phyloP scores from a whole-genome alignment of 108 stramenopile genomes.

The Stephanodiscus triporus region DNA sequence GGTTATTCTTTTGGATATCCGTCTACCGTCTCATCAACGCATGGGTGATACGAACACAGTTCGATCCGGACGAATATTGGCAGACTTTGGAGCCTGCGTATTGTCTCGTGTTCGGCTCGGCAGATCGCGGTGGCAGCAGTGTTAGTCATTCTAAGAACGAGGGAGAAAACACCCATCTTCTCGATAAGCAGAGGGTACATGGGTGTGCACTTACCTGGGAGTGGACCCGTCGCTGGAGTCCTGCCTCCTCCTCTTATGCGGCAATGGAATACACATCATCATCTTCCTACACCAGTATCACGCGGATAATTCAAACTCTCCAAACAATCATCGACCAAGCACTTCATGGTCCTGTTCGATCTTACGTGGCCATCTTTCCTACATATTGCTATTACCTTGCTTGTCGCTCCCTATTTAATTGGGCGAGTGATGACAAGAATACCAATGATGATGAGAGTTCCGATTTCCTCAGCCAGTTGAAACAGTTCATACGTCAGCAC shows the following conservation, averaged over 20 bases:
- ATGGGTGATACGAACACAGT: slow-evolving; percentile 78
- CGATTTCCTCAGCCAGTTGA: neutral
- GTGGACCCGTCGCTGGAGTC: slow-evolving; percentile 73
- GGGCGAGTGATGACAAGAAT: slow-evolving; percentile 23
- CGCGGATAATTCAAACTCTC: slow-evolving; percentile 3
- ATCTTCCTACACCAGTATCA: neutral
- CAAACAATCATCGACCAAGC: slow-evolving; percentile 35
- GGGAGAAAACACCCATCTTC: neutral
- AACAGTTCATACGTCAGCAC: slow-evolving; percentile 33
- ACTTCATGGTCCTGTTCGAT: slow-evolving; percentile 77
- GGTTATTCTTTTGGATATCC: slow-evolving; percentile 38
- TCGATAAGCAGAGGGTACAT: slow-evolving; percentile 3
- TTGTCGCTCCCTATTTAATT: slow-evolving; percentile 42
- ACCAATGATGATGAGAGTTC: neutral
- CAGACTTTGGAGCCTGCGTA: slow-evolving; percentile 91
- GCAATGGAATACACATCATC: neutral
- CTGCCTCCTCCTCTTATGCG: slow-evolving; percentile 7
- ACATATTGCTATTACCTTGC: slow-evolving; percentile 69
- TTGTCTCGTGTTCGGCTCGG: slow-evolving; percentile 62
- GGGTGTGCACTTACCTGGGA: slow-evolving; percentile 87
- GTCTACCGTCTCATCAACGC: slow-evolving; percentile 62
- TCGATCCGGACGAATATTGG: slow-evolving; percentile 92
- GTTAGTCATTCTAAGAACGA: neutral
- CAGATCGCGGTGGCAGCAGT: neutral
- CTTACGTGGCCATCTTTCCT: slow-evolving; percentile 78